Evolutionary conservation across 139 green algal genomes (phyloP).

Genomic region (Asterochloris sp.): DNA sequence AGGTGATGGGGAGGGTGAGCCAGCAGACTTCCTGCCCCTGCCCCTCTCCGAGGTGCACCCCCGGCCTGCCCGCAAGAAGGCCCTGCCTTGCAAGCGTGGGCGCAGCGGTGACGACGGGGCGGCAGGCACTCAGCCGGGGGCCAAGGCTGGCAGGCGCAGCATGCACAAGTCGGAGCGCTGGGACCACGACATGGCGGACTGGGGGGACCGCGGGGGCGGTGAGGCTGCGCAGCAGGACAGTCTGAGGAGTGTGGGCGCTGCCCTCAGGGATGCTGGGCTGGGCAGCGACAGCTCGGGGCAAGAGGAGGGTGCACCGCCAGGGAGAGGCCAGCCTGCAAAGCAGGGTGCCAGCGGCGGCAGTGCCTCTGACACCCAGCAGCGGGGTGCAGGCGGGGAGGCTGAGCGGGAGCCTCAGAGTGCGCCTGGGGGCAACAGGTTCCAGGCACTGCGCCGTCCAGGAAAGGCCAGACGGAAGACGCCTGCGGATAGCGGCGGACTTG

Average conservation of each 20-base stretch:
- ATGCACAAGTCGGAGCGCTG: slow-evolving; percentile 1
- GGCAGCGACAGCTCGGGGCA: no score
- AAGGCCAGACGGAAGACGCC: not conserved
- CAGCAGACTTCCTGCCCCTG: slow-evolving; percentile 46
- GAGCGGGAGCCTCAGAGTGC: not conserved
- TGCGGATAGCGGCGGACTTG: no score
- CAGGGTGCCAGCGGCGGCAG: not conserved
- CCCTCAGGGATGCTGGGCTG: no score
- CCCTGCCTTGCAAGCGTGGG: not conserved
- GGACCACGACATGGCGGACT: not conserved
- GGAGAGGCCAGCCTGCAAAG: not conserved
- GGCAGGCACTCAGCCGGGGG: not conserved
- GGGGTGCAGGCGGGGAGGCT: not conserved
- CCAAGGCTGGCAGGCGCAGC: not conserved
- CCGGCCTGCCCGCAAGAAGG: slow-evolving; percentile 10
- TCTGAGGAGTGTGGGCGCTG: no score
- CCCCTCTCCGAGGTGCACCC: slow-evolving; percentile 37
- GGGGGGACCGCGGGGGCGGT: not conserved
- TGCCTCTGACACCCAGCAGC: not conserved
- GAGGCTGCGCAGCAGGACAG: not conserved
- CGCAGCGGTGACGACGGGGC: not conserved
- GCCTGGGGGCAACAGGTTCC: not conserved
- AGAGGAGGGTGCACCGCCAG: not conserved
- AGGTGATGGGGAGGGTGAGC: not conserved
- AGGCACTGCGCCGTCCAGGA: not conserved